phyloP scores from a whole-genome alignment of 202 grass and related monocot species.

The Setaria italica region DNA sequence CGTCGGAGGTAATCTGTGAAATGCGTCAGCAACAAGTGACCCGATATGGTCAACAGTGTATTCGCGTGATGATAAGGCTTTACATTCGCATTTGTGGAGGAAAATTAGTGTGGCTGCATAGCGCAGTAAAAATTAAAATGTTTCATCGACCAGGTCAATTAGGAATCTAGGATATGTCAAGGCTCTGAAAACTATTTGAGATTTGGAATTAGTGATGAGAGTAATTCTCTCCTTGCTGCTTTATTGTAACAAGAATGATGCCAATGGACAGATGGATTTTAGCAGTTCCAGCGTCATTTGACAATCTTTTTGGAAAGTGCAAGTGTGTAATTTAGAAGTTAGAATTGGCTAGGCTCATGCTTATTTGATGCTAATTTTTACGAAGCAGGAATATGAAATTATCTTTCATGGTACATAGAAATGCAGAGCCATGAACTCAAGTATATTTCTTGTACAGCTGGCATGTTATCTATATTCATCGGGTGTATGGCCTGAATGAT shows the following conservation, averaged over 20 bases:
- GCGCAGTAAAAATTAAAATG: neutral
- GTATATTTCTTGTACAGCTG: neutral
- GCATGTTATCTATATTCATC: neutral
- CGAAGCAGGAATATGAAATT: neutral
- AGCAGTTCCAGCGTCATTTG: neutral
- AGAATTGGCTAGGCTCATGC: neutral
- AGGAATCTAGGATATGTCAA: neutral
- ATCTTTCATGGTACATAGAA: neutral
- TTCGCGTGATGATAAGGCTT: neutral
- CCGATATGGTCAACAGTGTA: neutral
- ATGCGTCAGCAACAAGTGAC: neutral
- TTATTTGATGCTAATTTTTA: neutral
- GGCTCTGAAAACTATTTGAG: neutral
- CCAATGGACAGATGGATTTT: neutral
- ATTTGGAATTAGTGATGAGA: neutral
- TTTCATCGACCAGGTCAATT: neutral
- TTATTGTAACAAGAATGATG: neutral
- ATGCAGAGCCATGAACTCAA: neutral
- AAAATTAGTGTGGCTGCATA: neutral
- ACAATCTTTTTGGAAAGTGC: constrained; percentile 27
- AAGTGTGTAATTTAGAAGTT: constrained; percentile 18
- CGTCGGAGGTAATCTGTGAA: constrained; percentile 72
- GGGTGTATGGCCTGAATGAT: neutral
- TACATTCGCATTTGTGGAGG: too few species aligned
- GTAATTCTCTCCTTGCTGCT: neutral